phyloP scores from a whole-genome alignment of 1,139 yeast species.

The Pichia terricola region DNA sequence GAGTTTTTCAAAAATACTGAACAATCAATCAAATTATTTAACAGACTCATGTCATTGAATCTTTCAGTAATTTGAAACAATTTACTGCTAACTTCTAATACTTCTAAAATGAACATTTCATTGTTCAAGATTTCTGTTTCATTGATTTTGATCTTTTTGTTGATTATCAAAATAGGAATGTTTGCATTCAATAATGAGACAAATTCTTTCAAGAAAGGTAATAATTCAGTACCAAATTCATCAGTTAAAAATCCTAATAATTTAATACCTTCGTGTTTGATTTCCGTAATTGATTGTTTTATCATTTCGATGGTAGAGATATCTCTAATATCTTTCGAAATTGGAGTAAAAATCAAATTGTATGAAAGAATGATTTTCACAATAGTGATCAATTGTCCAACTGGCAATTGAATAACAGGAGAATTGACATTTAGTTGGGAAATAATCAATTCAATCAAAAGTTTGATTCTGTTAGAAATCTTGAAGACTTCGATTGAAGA shows the following conservation, averaged over 20 bases:
- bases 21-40: conserved; percentile 38
- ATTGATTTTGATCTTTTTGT: conserved; percentile 31
- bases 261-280: conserved; percentile 36
- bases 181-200: conserved; percentile 51
- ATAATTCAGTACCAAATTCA: conserved; percentile 33
- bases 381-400: conserved; percentile 42
- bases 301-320: conserved; percentile 33
- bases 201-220: conserved; percentile 41
- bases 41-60: conserved; percentile 31
- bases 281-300: conserved; percentile 31
- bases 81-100: conserved; percentile 27
- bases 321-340: conserved; percentile 50
- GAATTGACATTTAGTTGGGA: conserved; percentile 37
- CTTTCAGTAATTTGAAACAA: conserved; percentile 28
- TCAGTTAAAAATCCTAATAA: conserved; percentile 33
- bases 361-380: conserved; percentile 45
- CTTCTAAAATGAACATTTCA: conserved; percentile 27
- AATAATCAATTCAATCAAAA: conserved; percentile 36
- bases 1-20: conserved; percentile 39
- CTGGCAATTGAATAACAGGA: conserved; percentile 40
- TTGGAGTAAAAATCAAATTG: conserved; percentile 43
- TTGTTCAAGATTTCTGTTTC: conserved; percentile 25
- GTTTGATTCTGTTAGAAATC: conserved; percentile 40
- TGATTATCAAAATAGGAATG: conserved; percentile 23
- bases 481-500: conserved; percentile 38